These are phyloP conservation scores for Fusarium circinatum DNA, from an alignment of 2,329 filamentous ascomycete genomes.

Conservation along the genomic window DNA sequence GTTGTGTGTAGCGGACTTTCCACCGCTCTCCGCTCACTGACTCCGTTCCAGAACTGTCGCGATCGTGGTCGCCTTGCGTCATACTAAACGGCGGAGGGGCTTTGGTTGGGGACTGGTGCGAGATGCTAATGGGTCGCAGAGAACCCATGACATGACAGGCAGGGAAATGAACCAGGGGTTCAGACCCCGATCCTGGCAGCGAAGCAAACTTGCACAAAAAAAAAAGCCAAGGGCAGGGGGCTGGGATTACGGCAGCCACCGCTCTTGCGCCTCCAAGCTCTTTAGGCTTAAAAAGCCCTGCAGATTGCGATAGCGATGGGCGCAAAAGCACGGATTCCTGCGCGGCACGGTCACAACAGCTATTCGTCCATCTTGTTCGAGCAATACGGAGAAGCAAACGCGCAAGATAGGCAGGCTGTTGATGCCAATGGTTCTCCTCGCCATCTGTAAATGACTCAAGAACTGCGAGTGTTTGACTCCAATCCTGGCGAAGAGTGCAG, in stretches of 20 bases:
- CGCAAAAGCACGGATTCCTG: slow-evolving; percentile 34
- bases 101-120: slow-evolving; percentile 35
- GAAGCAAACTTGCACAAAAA: slow-evolving; percentile 31
- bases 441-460: slow-evolving; percentile 4
- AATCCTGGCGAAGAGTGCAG: slow-evolving; percentile 4
- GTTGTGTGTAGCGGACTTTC: slow-evolving; percentile 26
- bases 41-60: slow-evolving; percentile 36
- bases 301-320: slow-evolving; percentile 36
- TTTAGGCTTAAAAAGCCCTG: slow-evolving; percentile 41
- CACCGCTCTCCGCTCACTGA: slow-evolving; percentile 34
- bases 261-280: slow-evolving; percentile 34
- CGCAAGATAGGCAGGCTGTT: slow-evolving; percentile 7
- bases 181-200: slow-evolving; percentile 29
- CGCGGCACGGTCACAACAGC: slow-evolving; percentile 18
- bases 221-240: slow-evolving; percentile 21
- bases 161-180: slow-evolving; percentile 33
- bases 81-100: slow-evolving; percentile 34
- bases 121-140: slow-evolving; percentile 33
- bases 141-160: slow-evolving; percentile 41
- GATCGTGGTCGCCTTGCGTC: slow-evolving; percentile 40
- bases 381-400: slow-evolving; percentile 21
- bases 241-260: slow-evolving; percentile 38
- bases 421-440: not conserved
- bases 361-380: slow-evolving; percentile 21
- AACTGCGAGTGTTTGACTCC: slow-evolving; percentile 7